Percentiles rank a stretch among this genome's conserved stretches.
These are phyloP conservation scores for Cercospora zeina DNA, from an alignment of 2,329 filamentous ascomycete genomes.

Conservation along the genomic window DNA sequence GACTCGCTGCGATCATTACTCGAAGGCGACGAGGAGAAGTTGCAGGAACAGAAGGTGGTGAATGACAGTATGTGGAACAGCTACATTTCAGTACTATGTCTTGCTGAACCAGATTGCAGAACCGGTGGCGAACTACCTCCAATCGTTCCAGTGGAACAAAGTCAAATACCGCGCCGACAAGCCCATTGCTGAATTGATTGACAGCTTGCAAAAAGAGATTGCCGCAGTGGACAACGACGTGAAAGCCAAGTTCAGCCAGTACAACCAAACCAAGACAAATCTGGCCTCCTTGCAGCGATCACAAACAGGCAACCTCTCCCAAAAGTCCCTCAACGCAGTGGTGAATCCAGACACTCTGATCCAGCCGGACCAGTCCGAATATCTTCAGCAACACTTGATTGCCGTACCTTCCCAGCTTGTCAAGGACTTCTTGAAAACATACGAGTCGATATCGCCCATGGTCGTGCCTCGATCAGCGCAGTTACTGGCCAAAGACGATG, in stretches of 20 bases:
- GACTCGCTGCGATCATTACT: conserved; percentile 82
- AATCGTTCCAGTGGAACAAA: conserved; percentile 93
- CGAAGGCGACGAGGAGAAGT: conserved; percentile 79
- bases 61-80: conserved; percentile 74
- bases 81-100: neutral
- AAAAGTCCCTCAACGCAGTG: conserved; percentile 87
- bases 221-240: conserved; percentile 93
- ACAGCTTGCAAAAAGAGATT: conserved; percentile 88
- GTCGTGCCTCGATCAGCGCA: conserved; percentile 86
- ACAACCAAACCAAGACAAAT: conserved; percentile 85
- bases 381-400: conserved; percentile 91
- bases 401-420: conserved; percentile 77
- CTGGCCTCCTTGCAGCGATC: conserved; percentile 78
- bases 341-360: conserved; percentile 73
- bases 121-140: conserved; percentile 91
- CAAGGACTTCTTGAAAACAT: conserved; percentile 85
- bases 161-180: conserved; percentile 95
- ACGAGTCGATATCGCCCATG: conserved; percentile 87
- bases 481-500: conserved; percentile 79
- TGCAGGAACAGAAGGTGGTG: conserved; percentile 84
- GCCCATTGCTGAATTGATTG: conserved; percentile 80
- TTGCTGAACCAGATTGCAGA: conserved; percentile 56
- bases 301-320: conserved; percentile 91
- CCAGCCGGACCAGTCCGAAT: conserved; percentile 81
- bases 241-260: conserved; percentile 90